Base-by-base conservation (phyloP, 2,329 filamentous ascomycete genomes). In the Aspergillus tanneri region DNA sequence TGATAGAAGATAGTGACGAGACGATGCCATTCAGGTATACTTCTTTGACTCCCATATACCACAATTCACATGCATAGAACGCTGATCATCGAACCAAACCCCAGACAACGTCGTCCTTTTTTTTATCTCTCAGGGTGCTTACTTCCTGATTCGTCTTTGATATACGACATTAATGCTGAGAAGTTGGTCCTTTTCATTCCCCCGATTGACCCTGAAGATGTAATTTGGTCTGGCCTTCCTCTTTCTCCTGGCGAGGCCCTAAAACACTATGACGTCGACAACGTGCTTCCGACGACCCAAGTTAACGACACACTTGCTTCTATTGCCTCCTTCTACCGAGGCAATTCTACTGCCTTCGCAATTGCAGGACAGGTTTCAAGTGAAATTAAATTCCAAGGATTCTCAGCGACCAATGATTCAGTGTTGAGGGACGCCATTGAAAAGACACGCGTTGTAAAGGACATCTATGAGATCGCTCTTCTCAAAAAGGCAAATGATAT, bases 151-250 rank as follows among this genome's bases (percentile, higher is more conserved):
- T 86, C 86, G 61, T 85, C 85, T 66, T 81, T 90, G 51, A 80
- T 86, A 47, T 96, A 96, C 75, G 86, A 96, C 56, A 85, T 95
- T 49, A 76, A 80, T 37, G 78, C 82, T 39, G 80, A 84, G 56
- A 83, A 84, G 59, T 81, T 91, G 32, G 95, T 86, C 2, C 83
- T 99, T 40, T 99, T 91, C 74, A 92, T 99, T 60, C 92, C 93
- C 2, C 88, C 90, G 12, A 81, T 86, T 61, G 85, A 96, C 59
- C 82, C 89, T n/a, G 88, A 93, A 35, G 85, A 84, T 46, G 90
- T 97, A 49, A 89, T 97, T 64, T 99, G 92, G 92, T 88, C 87
- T 22, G 93, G 93, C 10, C 79, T 97, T 12, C 93, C 92, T 0
- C 75, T 95, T 52, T 88, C 84, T 27, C 73, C 80, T 25, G 79